Percentiles rank a stretch among this genome's conserved stretches.
Conservation (phyloP, 2,329 filamentous ascomycete species). For the Ceratocystis cacaofunesta region DNA sequence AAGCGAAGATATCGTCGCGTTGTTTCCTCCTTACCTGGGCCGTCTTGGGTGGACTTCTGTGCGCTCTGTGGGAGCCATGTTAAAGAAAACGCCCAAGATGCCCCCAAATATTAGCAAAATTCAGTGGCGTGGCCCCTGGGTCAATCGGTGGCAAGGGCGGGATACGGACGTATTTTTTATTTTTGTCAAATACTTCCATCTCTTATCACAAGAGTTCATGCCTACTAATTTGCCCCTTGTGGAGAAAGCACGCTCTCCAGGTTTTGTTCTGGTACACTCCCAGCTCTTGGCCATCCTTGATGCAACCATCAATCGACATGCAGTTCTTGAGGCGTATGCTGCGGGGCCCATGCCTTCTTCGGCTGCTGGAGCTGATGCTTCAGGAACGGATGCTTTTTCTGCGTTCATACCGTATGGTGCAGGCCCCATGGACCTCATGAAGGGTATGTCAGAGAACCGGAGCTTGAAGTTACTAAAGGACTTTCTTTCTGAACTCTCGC, state of each 20-base stretch:
- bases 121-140: constrained; percentile 76
- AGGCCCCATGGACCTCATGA: constrained; percentile 52
- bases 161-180: constrained; percentile 87
- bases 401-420: constrained; percentile 40
- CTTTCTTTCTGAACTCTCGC: constrained; percentile 42
- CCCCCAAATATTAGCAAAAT: constrained; percentile 57
- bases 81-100: constrained; percentile 50
- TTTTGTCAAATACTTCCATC: constrained; percentile 77
- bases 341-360: constrained; percentile 32
- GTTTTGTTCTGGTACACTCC: constrained; percentile 64
- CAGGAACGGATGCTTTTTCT: constrained; percentile 50
- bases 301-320: constrained; percentile 67
- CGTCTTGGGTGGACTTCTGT: constrained; percentile 42
- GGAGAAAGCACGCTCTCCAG: constrained; percentile 53
- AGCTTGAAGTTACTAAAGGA: constrained; percentile 71
- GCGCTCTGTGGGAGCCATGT: constrained; percentile 34
- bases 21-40: constrained; percentile 54
- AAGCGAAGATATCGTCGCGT: constrained; percentile 48
- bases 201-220: constrained; percentile 60
- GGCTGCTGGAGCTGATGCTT: constrained; percentile 37
- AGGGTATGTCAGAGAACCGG: constrained; percentile 78
- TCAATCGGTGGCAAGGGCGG: constrained; percentile 68
- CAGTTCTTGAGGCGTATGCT: constrained; percentile 33
- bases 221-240: constrained; percentile 37
- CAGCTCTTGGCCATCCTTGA: constrained; percentile 69